Conservation (phyloP, 108 stramenopile species). For the Cyclostephanos tholiformis region DNA sequence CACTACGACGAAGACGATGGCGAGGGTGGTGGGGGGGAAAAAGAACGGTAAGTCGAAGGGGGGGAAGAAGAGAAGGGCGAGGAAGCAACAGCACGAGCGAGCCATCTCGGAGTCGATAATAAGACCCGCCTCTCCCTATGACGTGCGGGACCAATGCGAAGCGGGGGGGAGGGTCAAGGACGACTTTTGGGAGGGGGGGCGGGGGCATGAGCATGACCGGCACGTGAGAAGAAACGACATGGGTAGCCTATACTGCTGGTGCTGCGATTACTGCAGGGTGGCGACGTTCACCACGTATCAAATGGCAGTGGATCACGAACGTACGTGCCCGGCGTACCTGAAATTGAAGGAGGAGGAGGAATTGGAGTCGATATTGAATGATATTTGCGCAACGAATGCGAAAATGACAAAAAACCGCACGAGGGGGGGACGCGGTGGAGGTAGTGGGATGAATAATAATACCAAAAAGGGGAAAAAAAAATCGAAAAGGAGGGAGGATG, state of each 20-base stretch:
- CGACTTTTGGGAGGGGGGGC: neutral
- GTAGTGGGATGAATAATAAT: neutral
- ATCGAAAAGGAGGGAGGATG: too few relatives aligned
- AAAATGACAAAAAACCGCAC: neutral
- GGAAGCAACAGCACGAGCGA: neutral
- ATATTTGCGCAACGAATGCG: neutral
- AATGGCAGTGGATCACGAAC: constrained; percentile 20
- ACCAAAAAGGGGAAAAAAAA: neutral
- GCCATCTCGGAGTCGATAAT: neutral
- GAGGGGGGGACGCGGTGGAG: neutral
- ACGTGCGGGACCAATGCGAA: too few relatives aligned
- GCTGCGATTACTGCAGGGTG: constrained; percentile 29
- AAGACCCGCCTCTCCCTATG: too few relatives aligned
- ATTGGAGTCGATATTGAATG: neutral
- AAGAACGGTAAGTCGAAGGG: neutral
- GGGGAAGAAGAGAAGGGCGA: neutral
- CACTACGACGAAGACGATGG: constrained; percentile 1
- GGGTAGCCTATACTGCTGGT: neutral
- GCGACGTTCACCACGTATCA: constrained; percentile 31
- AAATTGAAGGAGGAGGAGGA: neutral
- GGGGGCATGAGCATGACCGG: neutral
- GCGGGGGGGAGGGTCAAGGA: too few relatives aligned
- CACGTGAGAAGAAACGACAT: neutral
- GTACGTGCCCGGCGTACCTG: neutral
- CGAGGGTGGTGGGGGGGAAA: constrained; percentile 20